These are phyloP conservation scores for Diplodia corticola DNA, from an alignment of 2,329 filamentous ascomycete genomes.

Conservation along the genomic window DNA sequence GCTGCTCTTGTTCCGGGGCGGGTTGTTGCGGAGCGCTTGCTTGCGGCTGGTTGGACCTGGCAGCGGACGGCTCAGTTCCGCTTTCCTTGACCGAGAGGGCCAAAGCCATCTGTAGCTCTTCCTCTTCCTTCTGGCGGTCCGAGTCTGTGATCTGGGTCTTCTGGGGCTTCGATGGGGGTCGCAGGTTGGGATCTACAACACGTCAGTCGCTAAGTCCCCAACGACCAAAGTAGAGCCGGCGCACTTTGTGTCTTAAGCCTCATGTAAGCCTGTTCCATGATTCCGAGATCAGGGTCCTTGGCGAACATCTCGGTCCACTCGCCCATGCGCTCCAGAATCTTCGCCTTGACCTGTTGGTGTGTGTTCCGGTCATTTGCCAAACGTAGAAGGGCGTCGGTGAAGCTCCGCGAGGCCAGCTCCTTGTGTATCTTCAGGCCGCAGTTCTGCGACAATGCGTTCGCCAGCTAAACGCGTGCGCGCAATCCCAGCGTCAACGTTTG, in stretches of 20 bases:
- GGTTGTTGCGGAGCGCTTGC: conserved; percentile 29
- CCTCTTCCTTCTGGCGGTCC: conserved; percentile 93
- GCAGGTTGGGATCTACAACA: conserved; percentile 76
- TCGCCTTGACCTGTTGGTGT: conserved; percentile 92
- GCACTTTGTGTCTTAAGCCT: conserved; percentile 72
- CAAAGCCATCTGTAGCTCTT: conserved; percentile 94
- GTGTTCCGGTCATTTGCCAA: conserved; percentile 93
- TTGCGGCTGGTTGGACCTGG: conserved; percentile 43
- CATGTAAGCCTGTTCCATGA: conserved; percentile 95
- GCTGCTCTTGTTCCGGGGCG: conserved; percentile 40
- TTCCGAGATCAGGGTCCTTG: conserved; percentile 84
- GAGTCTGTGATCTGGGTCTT: conserved; percentile 88
- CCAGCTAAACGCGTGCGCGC: conserved; percentile 60
- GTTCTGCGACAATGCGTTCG: conserved; percentile 89
- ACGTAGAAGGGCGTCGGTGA: conserved; percentile 89
- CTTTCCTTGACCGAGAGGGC: conserved; percentile 92
- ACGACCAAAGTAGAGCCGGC: conserved; percentile 4
- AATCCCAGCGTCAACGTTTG: not conserved
- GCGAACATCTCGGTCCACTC: conserved; percentile 96
- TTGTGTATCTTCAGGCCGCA: conserved; percentile 84
- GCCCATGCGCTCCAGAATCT: conserved; percentile 95
- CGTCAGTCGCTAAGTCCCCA: conserved; percentile 33
- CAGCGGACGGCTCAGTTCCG: conserved; percentile 36
- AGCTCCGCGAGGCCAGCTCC: conserved; percentile 85
- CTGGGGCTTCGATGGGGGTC: conserved; percentile 86